A percentile compares a stretch with the other conserved stretches of the same genome.
Conservation (phyloP, 306 rosid genomes). For the Quercus robur region DNA sequence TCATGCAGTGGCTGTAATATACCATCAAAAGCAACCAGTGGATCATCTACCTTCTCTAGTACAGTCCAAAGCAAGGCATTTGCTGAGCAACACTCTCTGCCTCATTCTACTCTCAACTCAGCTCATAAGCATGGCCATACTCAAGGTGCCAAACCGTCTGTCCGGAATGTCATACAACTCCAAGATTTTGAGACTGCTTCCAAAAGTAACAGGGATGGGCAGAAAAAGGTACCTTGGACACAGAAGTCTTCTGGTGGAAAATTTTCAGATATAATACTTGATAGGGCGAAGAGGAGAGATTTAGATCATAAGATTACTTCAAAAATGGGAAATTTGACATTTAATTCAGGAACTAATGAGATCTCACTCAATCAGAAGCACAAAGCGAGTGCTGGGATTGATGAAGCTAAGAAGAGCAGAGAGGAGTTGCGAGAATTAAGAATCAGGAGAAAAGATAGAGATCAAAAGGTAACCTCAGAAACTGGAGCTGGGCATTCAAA, state of each 20-base stretch:
- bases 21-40: slow-evolving; percentile 25
- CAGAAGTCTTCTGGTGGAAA: slow-evolving; percentile 34
- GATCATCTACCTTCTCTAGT: slow-evolving; percentile 29
- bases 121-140: slow-evolving; percentile 33
- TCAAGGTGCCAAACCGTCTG: slow-evolving; percentile 26
- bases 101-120: slow-evolving; percentile 31
- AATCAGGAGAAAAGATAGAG: slow-evolving; percentile 42
- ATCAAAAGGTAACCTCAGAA: slow-evolving; percentile 27
- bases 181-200: slow-evolving; percentile 42
- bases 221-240: slow-evolving; percentile 27
- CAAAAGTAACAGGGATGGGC: slow-evolving; percentile 33
- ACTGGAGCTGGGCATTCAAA: slow-evolving; percentile 29
- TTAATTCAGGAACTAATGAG: slow-evolving; percentile 27
- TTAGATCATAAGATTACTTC: slow-evolving; percentile 25
- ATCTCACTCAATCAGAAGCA: slow-evolving; percentile 31
- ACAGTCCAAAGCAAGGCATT: slow-evolving; percentile 20
- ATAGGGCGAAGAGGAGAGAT: slow-evolving; percentile 34
- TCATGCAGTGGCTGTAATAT: slow-evolving; percentile 26
- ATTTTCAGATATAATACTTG: slow-evolving; percentile 31
- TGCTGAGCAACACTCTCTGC: slow-evolving; percentile 21
- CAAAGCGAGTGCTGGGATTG: slow-evolving; percentile 17
- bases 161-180: slow-evolving; percentile 24
- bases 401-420: slow-evolving; percentile 32
- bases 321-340: slow-evolving; percentile 31
- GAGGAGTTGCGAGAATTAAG: slow-evolving; percentile 30